Conservation (phyloP, 1,139 yeast genomes). For the Suhomyces bokatorum region DNA sequence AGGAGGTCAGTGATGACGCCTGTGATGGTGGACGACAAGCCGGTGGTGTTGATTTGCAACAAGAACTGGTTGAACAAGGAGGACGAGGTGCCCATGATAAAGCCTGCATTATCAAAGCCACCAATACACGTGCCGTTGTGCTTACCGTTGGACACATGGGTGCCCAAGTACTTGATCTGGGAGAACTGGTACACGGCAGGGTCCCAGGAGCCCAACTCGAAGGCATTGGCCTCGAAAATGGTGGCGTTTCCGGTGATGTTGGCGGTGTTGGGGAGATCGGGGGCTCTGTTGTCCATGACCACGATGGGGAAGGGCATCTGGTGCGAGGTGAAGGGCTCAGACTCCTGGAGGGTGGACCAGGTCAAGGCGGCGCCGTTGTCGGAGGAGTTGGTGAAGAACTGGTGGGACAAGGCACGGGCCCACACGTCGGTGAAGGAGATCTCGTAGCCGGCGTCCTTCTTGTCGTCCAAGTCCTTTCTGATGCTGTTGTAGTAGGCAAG, state of each 20-base stretch:
- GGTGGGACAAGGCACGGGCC: constrained; percentile 85
- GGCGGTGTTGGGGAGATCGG: constrained; percentile 46
- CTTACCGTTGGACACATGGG: constrained; percentile 59
- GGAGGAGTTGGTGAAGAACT: constrained; percentile 59
- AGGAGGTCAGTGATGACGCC: constrained; percentile 19
- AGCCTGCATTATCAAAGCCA: constrained; percentile 48
- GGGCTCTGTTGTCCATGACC: constrained; percentile 77
- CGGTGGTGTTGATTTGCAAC: constrained; percentile 26
- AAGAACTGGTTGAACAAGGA: constrained; percentile 38
- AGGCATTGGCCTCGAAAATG: constrained; percentile 77
- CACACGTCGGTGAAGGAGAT: constrained; percentile 84
- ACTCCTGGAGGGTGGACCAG: constrained; percentile 61
- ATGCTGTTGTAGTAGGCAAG: constrained; percentile 57
- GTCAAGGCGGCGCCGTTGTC: constrained; percentile 65
- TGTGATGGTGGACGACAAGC: constrained; percentile 19
- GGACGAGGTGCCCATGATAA: constrained; percentile 47
- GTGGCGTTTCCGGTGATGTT: constrained; percentile 55
- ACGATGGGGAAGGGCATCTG: constrained; percentile 84
- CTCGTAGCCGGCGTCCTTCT: constrained; percentile 75
- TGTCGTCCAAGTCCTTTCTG: constrained; percentile 54
- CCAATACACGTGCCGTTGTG: constrained; percentile 29
- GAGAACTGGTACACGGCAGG: constrained; percentile 68
- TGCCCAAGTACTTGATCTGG: constrained; percentile 71
- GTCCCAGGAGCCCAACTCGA: constrained; percentile 89
- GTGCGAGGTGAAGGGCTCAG: constrained; percentile 54